phyloP scores from a whole-genome alignment of 179 eudicot genomes.

The Silene noctiflora region DNA sequence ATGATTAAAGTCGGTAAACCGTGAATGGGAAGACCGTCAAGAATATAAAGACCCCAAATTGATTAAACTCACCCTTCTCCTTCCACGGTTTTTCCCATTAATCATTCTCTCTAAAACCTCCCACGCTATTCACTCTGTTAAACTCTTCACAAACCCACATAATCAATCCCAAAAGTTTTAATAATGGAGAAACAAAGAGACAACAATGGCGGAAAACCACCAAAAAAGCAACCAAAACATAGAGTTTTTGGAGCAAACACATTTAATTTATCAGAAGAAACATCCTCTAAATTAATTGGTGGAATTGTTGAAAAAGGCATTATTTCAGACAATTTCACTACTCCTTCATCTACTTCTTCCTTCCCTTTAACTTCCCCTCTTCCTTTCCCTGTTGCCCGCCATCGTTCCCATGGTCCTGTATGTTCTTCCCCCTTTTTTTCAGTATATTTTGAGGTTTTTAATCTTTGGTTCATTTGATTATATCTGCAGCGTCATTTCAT shows the following conservation, averaged over 20 bases:
- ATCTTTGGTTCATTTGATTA: not conserved
- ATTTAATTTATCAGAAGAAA: slow-evolving; percentile 30
- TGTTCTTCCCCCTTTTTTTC: not conserved
- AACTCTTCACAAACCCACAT: not conserved
- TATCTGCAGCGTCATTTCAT: not conserved
- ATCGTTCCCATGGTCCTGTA: slow-evolving; percentile 94
- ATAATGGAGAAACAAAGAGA: slow-evolving; percentile 21
- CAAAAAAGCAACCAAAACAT: slow-evolving; percentile 21
- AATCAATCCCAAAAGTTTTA: not conserved
- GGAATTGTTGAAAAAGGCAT: slow-evolving; percentile 75
- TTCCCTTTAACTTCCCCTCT: slow-evolving; percentile 59
- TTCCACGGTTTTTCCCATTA: too few species aligned
- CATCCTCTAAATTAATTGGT: slow-evolving; percentile 46
- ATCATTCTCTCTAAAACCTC: too few species aligned
- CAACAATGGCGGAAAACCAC: slow-evolving; percentile 17
- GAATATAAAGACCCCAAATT: too few species aligned
- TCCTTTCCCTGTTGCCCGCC: slow-evolving; percentile 95
- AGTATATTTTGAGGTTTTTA: not conserved
- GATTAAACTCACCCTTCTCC: too few species aligned
- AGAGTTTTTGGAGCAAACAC: slow-evolving; percentile 35
- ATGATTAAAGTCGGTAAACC: too few species aligned
- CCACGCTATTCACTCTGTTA: too few species aligned
- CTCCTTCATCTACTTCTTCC: slow-evolving; percentile 34
- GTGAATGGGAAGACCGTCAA: too few species aligned
- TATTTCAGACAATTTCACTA: slow-evolving; percentile 21